Evolutionary conservation across 2,329 filamentous ascomycete species (phyloP).

Genomic region (Verticillium tricorpus): DNA sequence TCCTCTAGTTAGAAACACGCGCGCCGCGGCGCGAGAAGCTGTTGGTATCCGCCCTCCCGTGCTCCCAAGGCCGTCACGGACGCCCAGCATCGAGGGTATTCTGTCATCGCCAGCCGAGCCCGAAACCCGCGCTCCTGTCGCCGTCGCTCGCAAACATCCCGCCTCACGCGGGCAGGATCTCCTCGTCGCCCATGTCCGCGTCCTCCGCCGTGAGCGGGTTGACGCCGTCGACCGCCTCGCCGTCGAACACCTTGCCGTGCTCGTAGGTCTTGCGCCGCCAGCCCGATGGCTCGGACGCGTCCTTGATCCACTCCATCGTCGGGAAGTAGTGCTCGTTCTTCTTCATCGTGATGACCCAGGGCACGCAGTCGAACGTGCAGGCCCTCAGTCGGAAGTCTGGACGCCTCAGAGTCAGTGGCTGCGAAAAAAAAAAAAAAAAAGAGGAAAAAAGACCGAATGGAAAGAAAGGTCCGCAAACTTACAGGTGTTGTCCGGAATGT

Average conservation of each 20-base stretch:
- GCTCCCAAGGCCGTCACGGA: background rate
- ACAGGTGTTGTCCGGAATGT: slow-evolving; percentile 94
- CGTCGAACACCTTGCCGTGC: slow-evolving; percentile 45
- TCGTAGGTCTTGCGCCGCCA: slow-evolving; percentile 63
- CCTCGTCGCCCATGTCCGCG: slow-evolving; percentile 34
- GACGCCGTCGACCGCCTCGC: slow-evolving; percentile 50
- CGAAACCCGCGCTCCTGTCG: background rate
- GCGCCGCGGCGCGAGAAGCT: no score
- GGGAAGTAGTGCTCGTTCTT: slow-evolving; percentile 97
- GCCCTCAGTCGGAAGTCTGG: slow-evolving; percentile 88
- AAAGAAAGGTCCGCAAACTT: slow-evolving; percentile 21
- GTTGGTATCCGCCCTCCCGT: background rate
- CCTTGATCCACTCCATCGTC: slow-evolving; percentile 66
- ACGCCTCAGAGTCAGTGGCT: background rate
- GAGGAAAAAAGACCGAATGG: no score
- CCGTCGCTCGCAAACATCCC: background rate
- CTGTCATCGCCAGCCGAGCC: background rate
- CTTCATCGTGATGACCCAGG: slow-evolving; percentile 99
- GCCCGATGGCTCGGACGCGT: slow-evolving; percentile 51
- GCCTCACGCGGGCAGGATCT: background rate
- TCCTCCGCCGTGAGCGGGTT: slow-evolving; percentile 32
- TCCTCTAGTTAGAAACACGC: background rate
- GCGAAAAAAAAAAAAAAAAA: no score
- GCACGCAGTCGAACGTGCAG: slow-evolving; percentile 98
- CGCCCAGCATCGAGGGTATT: background rate